Evolutionary conservation across 176 grass and related monocot species (phyloP), one percentile per base, ranked within the genome.

Genomic region (Cocos nucifera): DNA sequence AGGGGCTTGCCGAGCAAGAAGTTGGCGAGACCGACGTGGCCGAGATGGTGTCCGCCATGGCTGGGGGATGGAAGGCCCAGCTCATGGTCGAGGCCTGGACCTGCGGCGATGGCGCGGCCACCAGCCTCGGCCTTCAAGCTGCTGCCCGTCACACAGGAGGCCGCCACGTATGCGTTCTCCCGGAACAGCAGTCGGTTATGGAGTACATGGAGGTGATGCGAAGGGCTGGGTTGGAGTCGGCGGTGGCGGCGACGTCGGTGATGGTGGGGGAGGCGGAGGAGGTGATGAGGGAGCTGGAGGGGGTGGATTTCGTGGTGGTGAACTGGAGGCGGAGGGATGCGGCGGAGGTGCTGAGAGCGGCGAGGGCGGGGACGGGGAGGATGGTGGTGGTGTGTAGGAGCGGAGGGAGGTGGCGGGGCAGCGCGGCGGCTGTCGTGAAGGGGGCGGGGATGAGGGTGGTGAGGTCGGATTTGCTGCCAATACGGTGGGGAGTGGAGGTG

Each of bases 401-500:
- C 6, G 51, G 19, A 1, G 23, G 51, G 9, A 66, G 26, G 57
- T 56, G 44, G 53, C 53, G 26, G 17, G 62, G 59, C 4, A 27
- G 58, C 6, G 56, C 32, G 1, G 32, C 32, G 32, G 32, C 28
- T 4, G 78, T 63, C 3, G 68, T 62, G 48, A 54, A 85, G 56
- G 71, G 56, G 3, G 75, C 54, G 0, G 84, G 89, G 0, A 88
- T 73, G 19, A 25, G 89, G 56, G 20, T 95, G 48, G 89, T 95
- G 77, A 70, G 84, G 6, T 79, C 81, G 23, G 78, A 77, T 51
- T 77, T 73, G 69, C 59, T 95, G 9, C 89, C 89, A 7, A 67
- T 95, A 15, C 84, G 78, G 23, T 65, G 76, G 54, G 89, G 89
- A 27, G 71, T 88, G 14, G 89, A 88, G 67, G 89, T 95, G 3